Evolutionary conservation across 164 flowering plant genomes (phyloP).

Genomic region (Taxillus chinensis): DNA sequence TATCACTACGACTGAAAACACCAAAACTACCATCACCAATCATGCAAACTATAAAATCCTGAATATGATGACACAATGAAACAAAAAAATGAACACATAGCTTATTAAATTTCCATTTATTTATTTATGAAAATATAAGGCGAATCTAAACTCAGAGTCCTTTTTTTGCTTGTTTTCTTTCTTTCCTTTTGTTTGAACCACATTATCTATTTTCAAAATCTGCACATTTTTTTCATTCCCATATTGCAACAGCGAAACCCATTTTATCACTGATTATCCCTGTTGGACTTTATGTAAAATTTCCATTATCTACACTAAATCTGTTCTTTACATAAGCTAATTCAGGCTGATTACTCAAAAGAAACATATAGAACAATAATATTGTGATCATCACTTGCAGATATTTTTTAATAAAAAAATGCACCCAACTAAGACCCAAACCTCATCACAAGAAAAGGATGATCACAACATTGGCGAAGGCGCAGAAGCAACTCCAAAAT

Average conservation of each 20-base stretch:
- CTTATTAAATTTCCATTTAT: too few relatives aligned
- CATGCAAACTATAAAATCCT: not conserved
- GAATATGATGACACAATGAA: not conserved
- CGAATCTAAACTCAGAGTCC: too few relatives aligned
- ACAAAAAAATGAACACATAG: too few relatives aligned
- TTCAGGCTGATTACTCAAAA: too few relatives aligned
- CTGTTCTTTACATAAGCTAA: too few relatives aligned
- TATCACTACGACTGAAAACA: conserved; percentile 81
- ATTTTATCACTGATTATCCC: too few relatives aligned
- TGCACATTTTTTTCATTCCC: too few relatives aligned
- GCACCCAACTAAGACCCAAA: conserved; percentile 12
- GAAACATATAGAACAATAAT: not conserved
- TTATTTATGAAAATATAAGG: too few relatives aligned
- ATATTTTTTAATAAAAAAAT: not conserved
- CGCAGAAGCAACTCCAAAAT: conserved; percentile 95
- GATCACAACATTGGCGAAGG: conserved; percentile 99
- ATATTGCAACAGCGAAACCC: too few relatives aligned
- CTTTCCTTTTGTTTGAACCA: not conserved
- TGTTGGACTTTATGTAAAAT: too few relatives aligned
- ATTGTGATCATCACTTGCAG: not conserved
- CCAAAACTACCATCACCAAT: conserved; percentile 12
- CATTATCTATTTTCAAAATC: too few relatives aligned
- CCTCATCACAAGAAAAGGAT: conserved; percentile 99
- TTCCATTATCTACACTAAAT: too few relatives aligned
- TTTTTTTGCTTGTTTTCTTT: not conserved